Base-by-base conservation (phyloP, 1,284 basidiomycete genomes). In the Fomitopsis betulina region DNA sequence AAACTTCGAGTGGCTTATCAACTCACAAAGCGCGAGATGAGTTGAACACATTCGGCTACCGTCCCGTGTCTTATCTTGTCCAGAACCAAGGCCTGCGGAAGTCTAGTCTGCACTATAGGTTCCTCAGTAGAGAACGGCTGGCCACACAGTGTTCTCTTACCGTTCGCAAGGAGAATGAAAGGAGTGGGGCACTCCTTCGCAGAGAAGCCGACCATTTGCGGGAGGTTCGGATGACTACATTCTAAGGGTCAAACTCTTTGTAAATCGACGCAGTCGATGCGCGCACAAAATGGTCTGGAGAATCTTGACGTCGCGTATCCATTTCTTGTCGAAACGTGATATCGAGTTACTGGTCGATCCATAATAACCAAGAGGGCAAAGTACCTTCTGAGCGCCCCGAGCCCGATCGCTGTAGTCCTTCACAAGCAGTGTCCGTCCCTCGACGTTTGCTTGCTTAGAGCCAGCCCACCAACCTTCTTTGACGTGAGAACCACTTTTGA, bases 191-290 rank as follows among this genome's bases (percentile, higher is more conserved):
- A 68, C 42, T 76, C 71, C 21, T 77, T 76, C n/a, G 75, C 69
- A 0, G 82, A 83, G 61, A 79, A 80, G 0, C 81, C 82, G 7
- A 80, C 62, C 71, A 83, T 75, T 63, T 83, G 80, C 0, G 82
- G 81, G 15, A 83, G 65, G 64, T 79, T 82, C 13, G 80, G 79
- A 57, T 83, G 82, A 60, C 82, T 83, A 54, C 33, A 56, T 27
- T 47, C 8, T 57, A 23, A 23, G 9, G 17, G n/a, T 52, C 19
- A 52, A 19, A 13, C 8, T 19, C 10, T 12, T 10, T 33, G 1
- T 13, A 15, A 10, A 21, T 30, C 23, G 30, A 13, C 37, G 42
- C 10, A 13, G 1, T 13, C 49, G 15, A 55, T 15, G 15, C 12
- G 45, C 54, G 35, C 57, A 81, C 81, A 76, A 78, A 19, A 82